Evolutionary conservation across 345 rosid genomes (phyloP), one percentile per base, ranked within the genome.

Genomic region (Populus deltoides): DNA sequence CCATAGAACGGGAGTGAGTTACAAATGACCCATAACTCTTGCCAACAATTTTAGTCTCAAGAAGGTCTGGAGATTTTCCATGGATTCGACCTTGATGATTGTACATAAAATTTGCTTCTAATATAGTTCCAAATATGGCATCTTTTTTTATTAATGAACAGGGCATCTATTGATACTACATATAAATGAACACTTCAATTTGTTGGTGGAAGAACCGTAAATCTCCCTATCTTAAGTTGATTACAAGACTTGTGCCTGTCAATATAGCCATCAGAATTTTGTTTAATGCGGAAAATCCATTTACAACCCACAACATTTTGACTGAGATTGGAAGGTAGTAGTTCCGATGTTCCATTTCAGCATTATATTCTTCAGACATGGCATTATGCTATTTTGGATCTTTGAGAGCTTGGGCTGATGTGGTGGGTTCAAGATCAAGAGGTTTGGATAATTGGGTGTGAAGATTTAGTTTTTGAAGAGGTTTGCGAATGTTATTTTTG

Each of bases 1-100:
- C 29, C 29, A 29, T 29, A 29, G 29, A 29, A 29, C 29, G 29
- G 29, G 1, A 29, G 29, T 29, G 29, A 29, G 29, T 29, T 29
- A 29, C 29, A 29, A 29, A 29, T 29, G 29, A 29, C 29, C 29
- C 29, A 1, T 29, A 29, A 29, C 29, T 29, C 29, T 29, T 1
- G 29, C 29, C 29, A 29, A 29, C 31, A 29, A 29, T 29, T 29
- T 29, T 29, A 77, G 75, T 53, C 84, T 88, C 51, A 88, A 88
- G 82, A 86, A 88, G 88, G 91, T 85, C 68, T 39, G 0, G 5
- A 10, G 12, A 22, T n/a, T 62, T 61, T 36, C 71, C 39, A 35
- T 35, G 41, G 5, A 8, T 22, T 2, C 12, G 17, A 1, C n/a
- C 59, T 6, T 53, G 59, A 53, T 53, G 59, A 7, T 7, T 53